phyloP scores from a whole-genome alignment of 2,329 filamentous ascomycete species.

The Arthrobotrys conoides region DNA sequence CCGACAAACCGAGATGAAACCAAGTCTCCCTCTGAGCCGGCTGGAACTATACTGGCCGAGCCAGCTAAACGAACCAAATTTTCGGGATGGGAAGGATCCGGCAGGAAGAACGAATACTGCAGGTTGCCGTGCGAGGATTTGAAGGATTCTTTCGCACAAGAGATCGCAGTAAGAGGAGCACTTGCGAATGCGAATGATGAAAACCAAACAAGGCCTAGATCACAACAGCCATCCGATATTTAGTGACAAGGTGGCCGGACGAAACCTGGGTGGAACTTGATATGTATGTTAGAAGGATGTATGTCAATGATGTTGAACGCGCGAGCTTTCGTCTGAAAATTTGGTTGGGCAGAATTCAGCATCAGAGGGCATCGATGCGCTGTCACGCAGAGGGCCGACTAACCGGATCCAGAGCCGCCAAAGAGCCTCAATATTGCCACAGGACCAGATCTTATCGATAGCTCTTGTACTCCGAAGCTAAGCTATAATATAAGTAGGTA shows the following conservation, averaged over 20 bases:
- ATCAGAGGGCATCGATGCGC: constrained; percentile 52
- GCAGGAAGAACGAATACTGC: constrained; percentile 29
- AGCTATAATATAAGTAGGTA: neutral
- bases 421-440: constrained; percentile 21
- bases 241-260: constrained; percentile 19
- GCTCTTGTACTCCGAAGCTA: neutral
- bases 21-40: constrained; percentile 17
- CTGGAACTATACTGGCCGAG: neutral
- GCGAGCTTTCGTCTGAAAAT: constrained; percentile 50
- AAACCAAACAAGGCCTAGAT: constrained; percentile 2
- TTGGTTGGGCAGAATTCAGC: constrained; percentile 29
- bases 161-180: neutral
- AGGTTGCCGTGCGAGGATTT: constrained; percentile 37
- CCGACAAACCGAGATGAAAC: constrained; percentile 13
- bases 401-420: constrained; percentile 23
- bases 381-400: constrained; percentile 43
- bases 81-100: constrained; percentile 36
- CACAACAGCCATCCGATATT: constrained; percentile 24
- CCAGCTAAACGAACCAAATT: constrained; percentile 16
- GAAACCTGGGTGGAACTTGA: neutral
- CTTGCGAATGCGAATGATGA: neutral
- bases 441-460: constrained; percentile 21
- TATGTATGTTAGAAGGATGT: constrained; percentile 1
- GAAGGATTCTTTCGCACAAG: constrained; percentile 3
- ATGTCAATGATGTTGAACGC: constrained; percentile 44